A percentile compares a stretch with the other conserved stretches of the same genome.
Evolutionary conservation across 2,329 filamentous ascomycete genomes (phyloP).

Genomic region (Diaporthe sp.): DNA sequence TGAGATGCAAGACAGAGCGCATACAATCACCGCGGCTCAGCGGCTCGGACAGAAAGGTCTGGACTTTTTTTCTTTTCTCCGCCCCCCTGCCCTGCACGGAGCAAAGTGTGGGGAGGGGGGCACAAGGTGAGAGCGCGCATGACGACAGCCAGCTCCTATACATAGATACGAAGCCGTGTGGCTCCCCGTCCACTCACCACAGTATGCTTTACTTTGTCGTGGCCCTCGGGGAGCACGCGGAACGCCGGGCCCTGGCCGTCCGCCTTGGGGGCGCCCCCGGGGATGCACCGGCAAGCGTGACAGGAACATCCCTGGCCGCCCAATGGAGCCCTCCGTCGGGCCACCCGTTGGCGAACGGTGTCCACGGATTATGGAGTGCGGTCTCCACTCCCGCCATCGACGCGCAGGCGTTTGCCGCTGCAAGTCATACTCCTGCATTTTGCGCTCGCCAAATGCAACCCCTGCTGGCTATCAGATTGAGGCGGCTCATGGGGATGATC

Average conservation of each 20-base stretch:
- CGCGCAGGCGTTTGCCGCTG: slow-evolving; percentile 27
- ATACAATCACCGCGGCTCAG: slow-evolving; percentile 35
- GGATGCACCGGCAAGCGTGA: slow-evolving; percentile 19
- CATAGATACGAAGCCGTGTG: slow-evolving; percentile 20
- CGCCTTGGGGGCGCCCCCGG: slow-evolving; percentile 5
- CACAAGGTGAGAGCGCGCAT: not conserved
- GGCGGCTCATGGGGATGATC: slow-evolving; percentile 19
- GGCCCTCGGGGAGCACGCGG: slow-evolving; percentile 19
- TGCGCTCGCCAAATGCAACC: not conserved
- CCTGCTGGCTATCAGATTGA: not conserved
- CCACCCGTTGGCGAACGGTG: slow-evolving; percentile 9
- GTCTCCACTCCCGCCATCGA: slow-evolving; percentile 26
- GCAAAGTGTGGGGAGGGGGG: slow-evolving; percentile 2
- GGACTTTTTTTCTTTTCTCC: slow-evolving; percentile 15
- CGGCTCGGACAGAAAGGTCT: slow-evolving; percentile 35
- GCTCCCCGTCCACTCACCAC: slow-evolving; percentile 12
- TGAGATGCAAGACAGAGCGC: slow-evolving; percentile 30
- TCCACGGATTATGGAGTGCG: slow-evolving; percentile 19
- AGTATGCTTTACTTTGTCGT: slow-evolving; percentile 10
- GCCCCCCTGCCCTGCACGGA: slow-evolving; percentile 4
- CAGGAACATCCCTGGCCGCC: slow-evolving; percentile 19
- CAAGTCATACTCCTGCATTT: slow-evolving; percentile 26
- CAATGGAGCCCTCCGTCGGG: slow-evolving; percentile 20
- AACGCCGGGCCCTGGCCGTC: slow-evolving; percentile 26
- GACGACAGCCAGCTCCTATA: slow-evolving; percentile 25